A percentile compares a stretch with the other conserved stretches of the same genome.
Evolutionary conservation across 371 early-diverging fungal species (phyloP).

Genomic region (Mucor indicus): DNA sequence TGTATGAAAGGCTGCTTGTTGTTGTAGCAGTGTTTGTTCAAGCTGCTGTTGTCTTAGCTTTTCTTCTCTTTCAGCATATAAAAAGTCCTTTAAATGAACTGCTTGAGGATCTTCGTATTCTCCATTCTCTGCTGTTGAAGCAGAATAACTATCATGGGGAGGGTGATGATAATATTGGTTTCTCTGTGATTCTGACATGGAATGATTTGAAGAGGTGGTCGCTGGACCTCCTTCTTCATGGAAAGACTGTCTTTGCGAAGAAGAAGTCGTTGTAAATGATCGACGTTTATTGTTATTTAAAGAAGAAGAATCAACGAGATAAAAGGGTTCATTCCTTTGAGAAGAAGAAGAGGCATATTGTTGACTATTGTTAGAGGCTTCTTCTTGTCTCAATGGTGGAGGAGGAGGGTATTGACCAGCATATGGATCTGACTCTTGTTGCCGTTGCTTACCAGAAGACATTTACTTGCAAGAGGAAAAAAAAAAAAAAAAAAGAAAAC

Average conservation of each 20-base stretch:
- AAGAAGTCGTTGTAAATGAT: background rate
- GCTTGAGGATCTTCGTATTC: conserved; percentile 22
- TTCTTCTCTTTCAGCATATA: conserved; percentile 21
- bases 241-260: background rate
- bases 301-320: conserved; percentile 9
- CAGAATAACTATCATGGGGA: background rate
- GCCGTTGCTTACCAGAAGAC: background rate
- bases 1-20: background rate
- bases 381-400: conserved; percentile 10
- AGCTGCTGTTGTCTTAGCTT: conserved; percentile 10
- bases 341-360: background rate
- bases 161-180: conserved; percentile 5
- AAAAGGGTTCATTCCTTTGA: conserved; percentile 7
- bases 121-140: background rate
- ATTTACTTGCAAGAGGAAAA: background rate
- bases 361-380: conserved; percentile 1
- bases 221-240: conserved; percentile 5
- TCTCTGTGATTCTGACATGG: background rate
- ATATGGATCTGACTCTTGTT: conserved; percentile 24
- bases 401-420: conserved; percentile 37
- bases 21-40: background rate
- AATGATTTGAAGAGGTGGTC: background rate
- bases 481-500: conserved; percentile 1
- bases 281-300: background rate
- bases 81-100: conserved; percentile 14